Conservation (phyloP, 768 basidiomycete genomes). For the Psilocybe sp. region DNA sequence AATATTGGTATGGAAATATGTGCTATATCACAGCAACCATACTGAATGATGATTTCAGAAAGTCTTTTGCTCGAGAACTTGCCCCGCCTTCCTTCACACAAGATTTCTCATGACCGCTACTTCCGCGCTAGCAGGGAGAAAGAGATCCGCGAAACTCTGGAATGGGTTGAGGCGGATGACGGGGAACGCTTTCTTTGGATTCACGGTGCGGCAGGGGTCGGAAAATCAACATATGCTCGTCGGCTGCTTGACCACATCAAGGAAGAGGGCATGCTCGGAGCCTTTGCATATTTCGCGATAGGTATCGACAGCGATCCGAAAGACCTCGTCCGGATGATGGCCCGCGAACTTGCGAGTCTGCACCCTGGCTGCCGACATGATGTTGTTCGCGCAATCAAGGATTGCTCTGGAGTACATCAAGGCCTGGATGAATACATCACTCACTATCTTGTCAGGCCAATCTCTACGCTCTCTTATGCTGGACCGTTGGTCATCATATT, state of each 20-base stretch:
- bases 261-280: neutral
- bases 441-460: neutral
- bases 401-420: too few relatives aligned
- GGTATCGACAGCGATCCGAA: neutral
- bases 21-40: too few relatives aligned
- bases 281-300: neutral
- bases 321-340: slow-evolving; percentile 5
- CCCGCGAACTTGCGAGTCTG: neutral
- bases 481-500: slow-evolving; percentile 3
- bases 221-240: slow-evolving; percentile 9
- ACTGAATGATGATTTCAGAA: too few relatives aligned
- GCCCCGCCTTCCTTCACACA: too few relatives aligned
- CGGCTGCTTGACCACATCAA: neutral
- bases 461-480: neutral
- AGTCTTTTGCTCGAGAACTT: too few relatives aligned
- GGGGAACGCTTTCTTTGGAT: slow-evolving; percentile 3
- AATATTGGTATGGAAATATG: too few relatives aligned
- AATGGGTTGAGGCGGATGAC: neutral
- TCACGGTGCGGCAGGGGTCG: slow-evolving; percentile 8
- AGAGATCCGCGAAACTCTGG: neutral
- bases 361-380: neutral
- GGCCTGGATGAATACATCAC: too few relatives aligned
- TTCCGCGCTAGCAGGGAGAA: too few relatives aligned
- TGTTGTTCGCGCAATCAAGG: too few relatives aligned
- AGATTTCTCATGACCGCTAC: too few relatives aligned